Evolutionary conservation across 2,329 filamentous ascomycete genomes (phyloP), one percentile per base, ranked within the genome.

Genomic region (Colletotrichum sp.): DNA sequence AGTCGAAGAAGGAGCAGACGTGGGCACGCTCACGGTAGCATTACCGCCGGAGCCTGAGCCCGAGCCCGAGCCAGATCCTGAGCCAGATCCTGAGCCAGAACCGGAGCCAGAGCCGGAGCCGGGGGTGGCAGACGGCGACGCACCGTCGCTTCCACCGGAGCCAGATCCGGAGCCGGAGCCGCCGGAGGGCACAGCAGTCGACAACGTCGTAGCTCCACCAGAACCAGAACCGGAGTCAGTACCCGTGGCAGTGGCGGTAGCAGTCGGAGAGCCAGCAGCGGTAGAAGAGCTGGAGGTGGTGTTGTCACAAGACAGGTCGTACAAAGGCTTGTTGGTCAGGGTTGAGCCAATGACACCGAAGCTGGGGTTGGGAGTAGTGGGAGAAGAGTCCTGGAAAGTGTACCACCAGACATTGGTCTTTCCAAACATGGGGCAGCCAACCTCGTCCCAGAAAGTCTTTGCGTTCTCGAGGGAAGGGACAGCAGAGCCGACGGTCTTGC

Each of bases 401-500:
- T 93, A 95, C 93, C 94, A 96, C 91, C 92, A 96, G 75, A 92
- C 90, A 82, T 93, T 93, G 80, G 86, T 87, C 66, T 88, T 89
- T 80, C 90, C 91, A 77, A 95, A 92, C 76, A 93, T 84, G 71
- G 90, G 87, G 89, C 95, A 98, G 68, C 92, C 94, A 68, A 96
- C 94, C 61, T 93, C 87, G 79, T 94, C 89, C 94, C 95, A 98
- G 90, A 92, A 98, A n/a, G 85, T 90, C 87, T 94, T 89, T 58
- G 96, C 95, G 82, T 96, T 96, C 69, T 89, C 86, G 36, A 86
- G 77, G 43, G 88, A 92, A 8, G 96, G 88, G 12, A 93, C 89
- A 55, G 91, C 94, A 65, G 90, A 82, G 79, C 92, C 92, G 77
- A 89, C 85, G 2, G 86, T 89, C 78, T 90, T 86, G 71, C 95